phyloP scores from a whole-genome alignment of 768 basidiomycete species.

The Phaffia australis region DNA sequence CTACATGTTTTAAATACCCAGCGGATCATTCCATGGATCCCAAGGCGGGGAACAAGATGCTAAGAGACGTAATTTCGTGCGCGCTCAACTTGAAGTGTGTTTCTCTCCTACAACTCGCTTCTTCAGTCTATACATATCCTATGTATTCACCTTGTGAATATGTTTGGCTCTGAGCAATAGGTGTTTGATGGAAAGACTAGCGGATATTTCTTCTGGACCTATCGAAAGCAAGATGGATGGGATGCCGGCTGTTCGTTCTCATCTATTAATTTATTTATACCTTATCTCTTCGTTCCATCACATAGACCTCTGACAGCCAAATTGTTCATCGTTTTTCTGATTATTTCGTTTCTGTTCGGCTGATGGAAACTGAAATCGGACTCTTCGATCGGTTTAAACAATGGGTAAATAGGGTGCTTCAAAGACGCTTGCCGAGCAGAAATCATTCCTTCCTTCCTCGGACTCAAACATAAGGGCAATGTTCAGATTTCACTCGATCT shows the following conservation, averaged over 20 bases:
- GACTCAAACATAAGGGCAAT: conserved; percentile 33
- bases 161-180: conserved; percentile 18
- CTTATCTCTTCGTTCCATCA: background rate
- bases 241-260: conserved; percentile 52
- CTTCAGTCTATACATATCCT: background rate
- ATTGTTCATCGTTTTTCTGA: no score
- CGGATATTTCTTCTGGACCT: conserved; percentile 80
- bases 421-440: conserved; percentile 54
- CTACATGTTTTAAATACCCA: background rate
- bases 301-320: no score
- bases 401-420: conserved; percentile 43
- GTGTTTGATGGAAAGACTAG: conserved; percentile 54
- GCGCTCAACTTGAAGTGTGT: conserved; percentile 48
- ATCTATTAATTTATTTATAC: background rate
- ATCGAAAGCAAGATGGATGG: conserved; percentile 54
- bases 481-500: conserved; percentile 30
- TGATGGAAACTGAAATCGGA: no score
- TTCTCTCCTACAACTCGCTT: background rate
- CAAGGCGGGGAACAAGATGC: conserved; percentile 41
- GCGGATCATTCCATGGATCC: conserved; percentile 44
- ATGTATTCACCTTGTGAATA: background rate
- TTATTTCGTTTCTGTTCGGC: no score
- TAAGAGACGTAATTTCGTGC: conserved; percentile 46
- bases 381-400: no score
- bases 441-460: conserved; percentile 51